Conservation (phyloP, 2,329 filamentous ascomycete species). For the Mollisia scopiformis region DNA sequence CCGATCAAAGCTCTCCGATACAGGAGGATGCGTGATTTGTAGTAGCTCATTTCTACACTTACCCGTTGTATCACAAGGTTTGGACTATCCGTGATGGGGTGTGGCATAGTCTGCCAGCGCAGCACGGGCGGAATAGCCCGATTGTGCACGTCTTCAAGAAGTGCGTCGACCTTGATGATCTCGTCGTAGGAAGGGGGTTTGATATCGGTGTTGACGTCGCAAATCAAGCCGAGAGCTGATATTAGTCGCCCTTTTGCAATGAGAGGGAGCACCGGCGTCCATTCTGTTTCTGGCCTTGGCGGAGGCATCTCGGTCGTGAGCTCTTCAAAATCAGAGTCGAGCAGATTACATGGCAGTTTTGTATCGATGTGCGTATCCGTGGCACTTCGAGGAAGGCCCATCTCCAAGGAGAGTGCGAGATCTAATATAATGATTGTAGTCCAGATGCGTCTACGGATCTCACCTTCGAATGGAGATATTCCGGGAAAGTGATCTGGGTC, state of each 20-base stretch:
- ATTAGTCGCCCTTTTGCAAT: conserved; percentile 46
- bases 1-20: conserved; percentile 32
- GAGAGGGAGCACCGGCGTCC: conserved; percentile 27
- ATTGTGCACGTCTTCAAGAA: conserved; percentile 38
- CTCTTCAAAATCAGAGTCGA: conserved; percentile 44
- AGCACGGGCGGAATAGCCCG: conserved; percentile 31
- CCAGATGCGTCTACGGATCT: conserved; percentile 66
- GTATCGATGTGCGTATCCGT: conserved; percentile 42
- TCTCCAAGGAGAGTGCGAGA: conserved; percentile 65
- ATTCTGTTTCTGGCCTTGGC: conserved; percentile 37
- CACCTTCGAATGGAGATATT: conserved; percentile 55
- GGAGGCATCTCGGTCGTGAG: conserved; percentile 42
- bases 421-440: conserved; percentile 60
- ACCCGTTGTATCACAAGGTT: conserved; percentile 32
- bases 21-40: conserved; percentile 34
- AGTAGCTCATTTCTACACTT: conserved; percentile 33
- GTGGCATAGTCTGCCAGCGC: conserved; percentile 33
- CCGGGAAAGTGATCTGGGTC: conserved; percentile 51
- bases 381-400: conserved; percentile 62
- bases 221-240: conserved; percentile 40
- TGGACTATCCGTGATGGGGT: conserved; percentile 34
- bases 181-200: conserved; percentile 40
- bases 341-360: conserved; percentile 42
- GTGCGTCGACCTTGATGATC: conserved; percentile 39
- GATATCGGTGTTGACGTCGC: conserved; percentile 40